These are phyloP conservation scores for Hyparrhenia diplandra DNA, from an alignment of 176 grass and related monocot species.

Conservation along the genomic window DNA sequence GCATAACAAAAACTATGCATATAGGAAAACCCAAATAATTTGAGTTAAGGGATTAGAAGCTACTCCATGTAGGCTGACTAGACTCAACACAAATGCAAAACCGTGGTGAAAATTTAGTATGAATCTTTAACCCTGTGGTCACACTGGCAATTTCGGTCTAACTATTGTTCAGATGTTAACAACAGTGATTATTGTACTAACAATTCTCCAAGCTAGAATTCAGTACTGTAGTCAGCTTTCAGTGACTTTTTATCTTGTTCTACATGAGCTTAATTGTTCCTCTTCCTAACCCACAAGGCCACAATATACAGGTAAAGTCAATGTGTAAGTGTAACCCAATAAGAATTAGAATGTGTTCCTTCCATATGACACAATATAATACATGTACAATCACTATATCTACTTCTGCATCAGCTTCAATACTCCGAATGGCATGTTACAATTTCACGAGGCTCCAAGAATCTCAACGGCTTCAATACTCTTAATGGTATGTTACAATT, in stretches of 20 bases:
- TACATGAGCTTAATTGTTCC: slow-evolving; percentile 6
- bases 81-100: not conserved
- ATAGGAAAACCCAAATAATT: not conserved
- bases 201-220: not conserved
- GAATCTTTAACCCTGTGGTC: not conserved
- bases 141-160: not conserved
- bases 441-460: too few relatives aligned
- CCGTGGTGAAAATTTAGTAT: not conserved
- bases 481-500: not conserved
- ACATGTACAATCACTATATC: slow-evolving; percentile 48
- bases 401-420: slow-evolving; percentile 16
- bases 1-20: not conserved
- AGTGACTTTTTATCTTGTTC: slow-evolving; percentile 16
- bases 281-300: slow-evolving; percentile 34
- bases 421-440: too few relatives aligned
- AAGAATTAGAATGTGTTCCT: slow-evolving; percentile 29
- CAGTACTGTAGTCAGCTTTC: not conserved
- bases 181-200: not conserved
- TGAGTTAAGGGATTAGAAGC: not conserved
- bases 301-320: slow-evolving; percentile 47
- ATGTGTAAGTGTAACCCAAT: slow-evolving; percentile 12
- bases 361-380: slow-evolving; percentile 29
- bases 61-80: not conserved
- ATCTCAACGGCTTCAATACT: not conserved
- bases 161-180: not conserved